These are phyloP conservation scores for Ramichloridium luteum DNA, from an alignment of 2,329 filamentous ascomycete species.

Conservation along the genomic window DNA sequence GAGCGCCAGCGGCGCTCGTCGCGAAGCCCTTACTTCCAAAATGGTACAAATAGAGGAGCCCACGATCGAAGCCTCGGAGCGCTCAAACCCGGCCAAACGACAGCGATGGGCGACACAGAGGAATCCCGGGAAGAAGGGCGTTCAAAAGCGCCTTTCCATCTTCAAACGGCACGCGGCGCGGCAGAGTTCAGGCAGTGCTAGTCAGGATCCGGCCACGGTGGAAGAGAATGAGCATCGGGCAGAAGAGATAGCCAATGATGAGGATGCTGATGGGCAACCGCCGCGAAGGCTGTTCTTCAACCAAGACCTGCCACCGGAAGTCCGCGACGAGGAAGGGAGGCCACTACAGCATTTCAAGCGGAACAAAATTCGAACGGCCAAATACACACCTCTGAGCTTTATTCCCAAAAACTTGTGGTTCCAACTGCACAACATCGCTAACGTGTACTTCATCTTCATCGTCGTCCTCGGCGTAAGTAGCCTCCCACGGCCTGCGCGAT, in stretches of 20 bases:
- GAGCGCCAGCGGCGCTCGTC: background rate
- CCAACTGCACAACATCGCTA: constrained; percentile 97
- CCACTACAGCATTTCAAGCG: constrained; percentile 59
- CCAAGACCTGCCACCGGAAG: constrained; percentile 58
- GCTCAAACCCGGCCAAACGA: constrained; percentile 50
- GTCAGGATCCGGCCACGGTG: constrained; percentile 26
- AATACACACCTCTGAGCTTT: constrained; percentile 92
- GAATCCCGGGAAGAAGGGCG: constrained; percentile 60
- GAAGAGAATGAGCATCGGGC: constrained; percentile 23
- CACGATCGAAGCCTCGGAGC: constrained; percentile 34
- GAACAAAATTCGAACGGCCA: constrained; percentile 96
- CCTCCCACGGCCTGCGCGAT: too few relatives aligned
- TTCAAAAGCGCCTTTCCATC: constrained; percentile 70
- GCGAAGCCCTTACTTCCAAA: background rate
- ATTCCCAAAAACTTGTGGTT: constrained; percentile 94
- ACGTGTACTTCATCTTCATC: constrained; percentile 94
- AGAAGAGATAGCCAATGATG: constrained; percentile 17
- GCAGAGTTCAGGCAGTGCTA: constrained; percentile 25
- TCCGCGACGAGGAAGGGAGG: constrained; percentile 69
- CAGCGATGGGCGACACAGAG: constrained; percentile 96
- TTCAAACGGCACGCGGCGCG: constrained; percentile 47
- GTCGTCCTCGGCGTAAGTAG: constrained; percentile 81
- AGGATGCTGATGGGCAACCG: constrained; percentile 24
- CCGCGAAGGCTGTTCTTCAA: constrained; percentile 72
- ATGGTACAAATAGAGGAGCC: constrained; percentile 3